Evolutionary conservation across 2,329 filamentous ascomycete species (phyloP).

Genomic region (Xylariaceae sp.): DNA sequence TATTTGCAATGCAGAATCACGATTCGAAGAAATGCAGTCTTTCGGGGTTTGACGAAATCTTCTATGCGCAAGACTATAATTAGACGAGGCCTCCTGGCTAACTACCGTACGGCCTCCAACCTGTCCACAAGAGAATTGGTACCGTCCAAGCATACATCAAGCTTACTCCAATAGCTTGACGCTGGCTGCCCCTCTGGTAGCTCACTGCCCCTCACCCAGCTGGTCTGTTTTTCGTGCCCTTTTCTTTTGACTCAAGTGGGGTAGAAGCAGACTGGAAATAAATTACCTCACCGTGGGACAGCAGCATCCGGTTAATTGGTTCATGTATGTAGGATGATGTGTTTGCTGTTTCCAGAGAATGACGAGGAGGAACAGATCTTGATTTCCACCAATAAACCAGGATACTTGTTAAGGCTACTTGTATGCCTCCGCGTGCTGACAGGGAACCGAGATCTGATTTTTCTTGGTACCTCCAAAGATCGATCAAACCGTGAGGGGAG

Average conservation of each 20-base stretch:
- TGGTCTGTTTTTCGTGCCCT: background rate
- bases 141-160: background rate
- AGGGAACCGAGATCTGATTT: slow-evolving; percentile 5
- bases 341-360: background rate
- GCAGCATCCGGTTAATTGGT: slow-evolving; percentile 8
- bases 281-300: slow-evolving; percentile 5
- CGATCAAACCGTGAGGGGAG: too few relatives aligned
- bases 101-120: too few relatives aligned
- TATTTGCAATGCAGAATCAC: background rate
- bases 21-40: too few relatives aligned
- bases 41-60: too few relatives aligned
- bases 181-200: background rate
- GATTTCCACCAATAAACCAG: slow-evolving; percentile 10
- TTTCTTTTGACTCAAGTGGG: slow-evolving; percentile 4
- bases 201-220: slow-evolving; percentile 1
- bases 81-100: slow-evolving; percentile 13
- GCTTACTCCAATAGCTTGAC: background rate
- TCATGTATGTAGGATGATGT: slow-evolving; percentile 5
- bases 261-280: slow-evolving; percentile 7
- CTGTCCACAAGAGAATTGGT: too few relatives aligned
- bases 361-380: background rate
- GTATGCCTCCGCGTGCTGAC: background rate
- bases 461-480: slow-evolving; percentile 5
- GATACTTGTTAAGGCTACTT: slow-evolving; percentile 8
- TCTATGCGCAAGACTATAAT: background rate